These are phyloP conservation scores for Fusarium chaquense DNA, from an alignment of 2,329 filamentous ascomycete species.

Conservation along the genomic window DNA sequence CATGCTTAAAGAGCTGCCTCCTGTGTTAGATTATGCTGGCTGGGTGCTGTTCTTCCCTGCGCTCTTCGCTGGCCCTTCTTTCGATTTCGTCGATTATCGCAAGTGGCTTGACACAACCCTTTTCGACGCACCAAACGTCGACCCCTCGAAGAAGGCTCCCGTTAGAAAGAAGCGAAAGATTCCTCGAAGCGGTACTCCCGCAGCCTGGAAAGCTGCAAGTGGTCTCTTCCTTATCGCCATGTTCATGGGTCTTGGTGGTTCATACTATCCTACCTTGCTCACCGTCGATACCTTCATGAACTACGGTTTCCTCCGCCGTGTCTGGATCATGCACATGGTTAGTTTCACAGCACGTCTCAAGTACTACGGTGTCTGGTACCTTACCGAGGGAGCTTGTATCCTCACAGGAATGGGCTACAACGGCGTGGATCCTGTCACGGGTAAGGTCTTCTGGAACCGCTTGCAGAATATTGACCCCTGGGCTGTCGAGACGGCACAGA, in stretches of 20 bases:
- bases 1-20: constrained; percentile 79
- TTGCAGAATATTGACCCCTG: constrained; percentile 89
- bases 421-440: constrained; percentile 85
- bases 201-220: constrained; percentile 77
- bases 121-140: constrained; percentile 86
- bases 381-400: constrained; percentile 95
- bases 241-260: constrained; percentile 78
- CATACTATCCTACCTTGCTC: constrained; percentile 74
- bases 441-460: constrained; percentile 87
- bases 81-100: constrained; percentile 93
- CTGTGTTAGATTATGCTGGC: constrained; percentile 82
- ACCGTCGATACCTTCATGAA: constrained; percentile 74
- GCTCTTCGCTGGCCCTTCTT: constrained; percentile 88
- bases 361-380: constrained; percentile 95
- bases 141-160: constrained; percentile 85
- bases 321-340: constrained; percentile 87
- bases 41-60: constrained; percentile 97
- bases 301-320: constrained; percentile 76
- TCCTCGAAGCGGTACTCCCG: constrained; percentile 88
- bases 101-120: constrained; percentile 94
- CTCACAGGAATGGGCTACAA: constrained; percentile 94
- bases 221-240: constrained; percentile 84
- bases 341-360: constrained; percentile 86
- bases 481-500: constrained; percentile 90
- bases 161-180: constrained; percentile 93